Base-by-base conservation (phyloP, 306 rosid genomes). In the Bauhinia variegata region DNA sequence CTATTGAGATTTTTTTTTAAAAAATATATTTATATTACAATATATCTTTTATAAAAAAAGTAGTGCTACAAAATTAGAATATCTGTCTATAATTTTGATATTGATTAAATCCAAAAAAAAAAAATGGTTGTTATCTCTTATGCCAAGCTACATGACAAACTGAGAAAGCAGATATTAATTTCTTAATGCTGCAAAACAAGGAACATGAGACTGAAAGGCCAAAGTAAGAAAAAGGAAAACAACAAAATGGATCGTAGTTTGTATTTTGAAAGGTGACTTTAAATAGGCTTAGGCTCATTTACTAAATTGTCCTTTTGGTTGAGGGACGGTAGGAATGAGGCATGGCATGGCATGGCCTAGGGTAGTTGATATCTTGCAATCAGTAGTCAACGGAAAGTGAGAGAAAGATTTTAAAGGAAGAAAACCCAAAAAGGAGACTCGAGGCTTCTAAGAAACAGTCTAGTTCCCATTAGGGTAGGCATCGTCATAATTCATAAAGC, bases 291-390 rank as follows among this genome's bases (percentile, higher is more conserved):
- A 57, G 67, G 58, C 66, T n/a, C n/a, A n/a, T n/a, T n/a, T n/a
- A n/a, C n/a, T n/a, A n/a, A n/a, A n/a, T n/a, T 57, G 34, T 47
- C 31, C 59, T 23, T 23, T 6, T 44, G 67, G n/a, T 10, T 4
- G 19, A 23, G 28, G 28, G 44, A 48, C 49, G 10, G 14, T 13
- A 31, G 36, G 60, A 48, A 31, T 48, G 60, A 48, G 31, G 18
- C 33, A 37, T 36, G 7, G 49, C 14, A 43, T n/a, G 31, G 18
- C 33, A 37, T 36, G 7, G 49, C 14, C 52, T n/a, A 17, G 10
- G 38, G 75, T 52, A 15, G 67, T 48, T 70, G 31, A 15, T 60
- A 67, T 53, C 3, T 39, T 65, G 60, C 60, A 65, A 37, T 65
- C 60, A n/a, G 8, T 34, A 36, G 75, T 70, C 67, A 70, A 58